Base-by-base conservation (phyloP, 768 basidiomycete genomes). In the Cystobasidium ongulense region DNA sequence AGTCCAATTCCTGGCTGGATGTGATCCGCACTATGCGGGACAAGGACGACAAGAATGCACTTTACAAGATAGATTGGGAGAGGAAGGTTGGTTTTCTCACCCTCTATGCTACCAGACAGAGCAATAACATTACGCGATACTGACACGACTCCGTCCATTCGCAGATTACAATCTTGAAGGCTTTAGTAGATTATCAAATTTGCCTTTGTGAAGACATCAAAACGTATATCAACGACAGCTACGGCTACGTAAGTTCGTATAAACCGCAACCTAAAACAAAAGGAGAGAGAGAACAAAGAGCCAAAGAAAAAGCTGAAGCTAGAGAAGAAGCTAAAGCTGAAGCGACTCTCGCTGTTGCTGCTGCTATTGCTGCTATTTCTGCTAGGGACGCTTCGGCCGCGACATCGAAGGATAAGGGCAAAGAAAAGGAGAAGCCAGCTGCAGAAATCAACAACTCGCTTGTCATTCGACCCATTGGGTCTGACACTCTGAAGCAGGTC, bases 111-210 rank as follows among this genome's bases (percentile, higher is more conserved):
- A 46, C n/a, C 43, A 46, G 43, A 46, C 43, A 46, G 13, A 46
- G 43, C 13, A 13, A 46, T 46, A 46, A 13, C n/a, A 46, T 13
- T n/a, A 46, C 13, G n/a, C 43, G 21, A 29, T 27, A 15, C 25
- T 59, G 27, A 50, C 21, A 15, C 25, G 29, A 59, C 33, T 27
- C 29, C 13, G 21, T 15, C 29, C 25, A 8, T 25, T 18, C 21
- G 4, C 25, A 71, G 68, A 25, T 71, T 29, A n/a, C 59, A 5
- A 59, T 71, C 25, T 25, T 71, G 5, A 31, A 43, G 29, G 68
- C 54, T 1, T 36, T 71, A 11, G 68, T 71, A 36, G 68, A 71
- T 36, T 54, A 27, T 29, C 68, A 71, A 59, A 31, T 71, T 21
- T 54, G 25, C 18, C 25, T 35, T 15, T 71, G 68, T 38, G 50